Base-by-base conservation (phyloP, 1,284 basidiomycete genomes). In the Thelephora terrestris region DNA sequence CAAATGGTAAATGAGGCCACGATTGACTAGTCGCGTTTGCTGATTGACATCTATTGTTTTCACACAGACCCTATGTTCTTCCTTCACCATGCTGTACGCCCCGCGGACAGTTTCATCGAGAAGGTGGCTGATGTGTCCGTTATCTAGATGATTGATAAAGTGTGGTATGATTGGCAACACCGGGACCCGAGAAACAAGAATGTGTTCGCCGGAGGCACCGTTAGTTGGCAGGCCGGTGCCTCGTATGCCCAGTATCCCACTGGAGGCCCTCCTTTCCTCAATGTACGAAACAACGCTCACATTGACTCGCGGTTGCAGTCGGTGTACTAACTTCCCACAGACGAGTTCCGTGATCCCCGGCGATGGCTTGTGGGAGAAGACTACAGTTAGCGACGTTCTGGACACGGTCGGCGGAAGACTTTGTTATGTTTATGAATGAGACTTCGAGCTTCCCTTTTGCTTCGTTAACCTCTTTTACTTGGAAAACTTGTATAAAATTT, bases 141-240 rank as follows among this genome's bases (percentile, higher is more conserved):
- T 18, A 16, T 12, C 27, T 37, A 68, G 66, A 69, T 69, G 66
- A 58, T 69, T n/a, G 67, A 69, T 52, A 66, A 65, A 52, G 50
- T 69, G 7, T 70, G 67, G 67, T 64, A 52, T 34, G 63, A 68
- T 47, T 70, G 68, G 68, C 68, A 69, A 52, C 52, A 57, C 51
- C 52, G 50, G n/a, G 42, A 64, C 50, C 36, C 54, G 1, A 43
- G 43, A 7, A 66, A 65, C 56, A 16, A 16, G 16, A 16, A 18
- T 16, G 16, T 18, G 16, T 67, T 58, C 50, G 50, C 55, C 23
- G 68, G 66, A 29, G 66, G 68, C 9, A 58, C 63, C 1, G 56
- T 63, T 9, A 2, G 16, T 4, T 16, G 16, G 35, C 20, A 16
- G 16, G 35, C 16, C 20, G 20, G 2, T 5, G 35, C 16, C 20